Base-by-base conservation (phyloP, 345 rosid species). In the Alliaria petiolata region DNA sequence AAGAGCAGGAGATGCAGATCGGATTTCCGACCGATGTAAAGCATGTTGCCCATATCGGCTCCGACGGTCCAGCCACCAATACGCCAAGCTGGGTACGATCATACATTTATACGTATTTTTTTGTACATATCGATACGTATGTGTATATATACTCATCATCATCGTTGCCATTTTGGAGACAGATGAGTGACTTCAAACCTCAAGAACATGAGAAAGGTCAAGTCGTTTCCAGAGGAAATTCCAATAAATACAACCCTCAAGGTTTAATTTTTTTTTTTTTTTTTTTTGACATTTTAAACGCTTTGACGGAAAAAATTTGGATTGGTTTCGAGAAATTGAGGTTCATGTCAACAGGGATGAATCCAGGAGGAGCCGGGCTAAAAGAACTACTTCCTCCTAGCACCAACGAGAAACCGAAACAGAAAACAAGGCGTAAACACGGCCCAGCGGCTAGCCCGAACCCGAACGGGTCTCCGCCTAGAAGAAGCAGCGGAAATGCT, bases 21-120 rank as follows among this genome's bases (percentile, higher is more conserved):
- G 98, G 98, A 51, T 62, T 33, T 49, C 98, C 98, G 26, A 93
- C 98, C 16, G 96, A 93, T 80, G 98, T 93, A 67, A 93, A 93
- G 79, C 98, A 93, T 69, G 97, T 93, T n/a, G 92, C 98, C 26
- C 98, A 93, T 52, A 93, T 93, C 16, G 98, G 97, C 67, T 83
- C 87, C 83, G 97, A 93, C 22, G 89, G 84, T 47, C 89, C 89
- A 30, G 70, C 85, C 26, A 67, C 77, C 43, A 83, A 72, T 56
- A 64, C 81, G 0, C 90, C 90, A 11, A 86, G 86, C 82, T 84
- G 90, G 89, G 93, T 88, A 84, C 5, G 43, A 8, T 30, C 46
- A 62, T 54, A 10, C 16, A 22, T 59, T 26, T 25, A 30, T 39
- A 61, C 68, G 26, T 16, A 12, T 45, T 36, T n/a, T n/a, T 64